Evolutionary conservation across 1,284 basidiomycete species (phyloP), one percentile per base, ranked within the genome.

Genomic region (Pyrrhoderma noxium): DNA sequence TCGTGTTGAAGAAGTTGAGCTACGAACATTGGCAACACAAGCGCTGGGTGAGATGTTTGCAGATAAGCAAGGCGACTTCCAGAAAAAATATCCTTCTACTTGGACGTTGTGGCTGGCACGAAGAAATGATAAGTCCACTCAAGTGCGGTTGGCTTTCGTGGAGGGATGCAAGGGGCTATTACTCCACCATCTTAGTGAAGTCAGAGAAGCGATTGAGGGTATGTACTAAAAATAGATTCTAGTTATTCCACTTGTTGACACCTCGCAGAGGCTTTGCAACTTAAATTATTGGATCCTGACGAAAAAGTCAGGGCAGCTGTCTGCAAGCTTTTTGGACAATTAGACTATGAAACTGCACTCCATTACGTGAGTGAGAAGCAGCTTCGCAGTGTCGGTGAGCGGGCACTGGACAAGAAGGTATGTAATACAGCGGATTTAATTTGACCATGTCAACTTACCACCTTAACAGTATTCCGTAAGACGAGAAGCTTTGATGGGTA

Each of bases 31-130:
- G 54, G 90, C 89, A 2, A 93, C 91, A 0, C 79, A 87, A 57
- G 86, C 84, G 0, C 75, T 99, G 0, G 95, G 93, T 0, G 80
- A 85, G 55, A 95, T 99, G 85, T 94, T 92, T 63, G 82, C 84
- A 0, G 81, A 88, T 58, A 82, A 83, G 59, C 77, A 79, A 8
- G 84, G 85, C 0, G 86, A 93, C 61, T 74, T 96, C 31, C 81
- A 85, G 25, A 79, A 71, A 61, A 87, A 87, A 60, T 93, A 93
- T 66, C 86, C 89, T 0, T 70, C 76, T 0, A 87, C 92, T 0
- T 99, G 95, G 95, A 76, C 72, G 49, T 73, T 81, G 3, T 99
- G 95, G 94, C 62, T 93, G 7, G 75, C 77, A 19, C 75, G 94
- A 53, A 80, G 79, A 64, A 85, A 82, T 49, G 96, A 99, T 70